Evolutionary conservation across 768 basidiomycete species (phyloP).

Genomic region (button mushroom (Agaricus bisporus)): DNA sequence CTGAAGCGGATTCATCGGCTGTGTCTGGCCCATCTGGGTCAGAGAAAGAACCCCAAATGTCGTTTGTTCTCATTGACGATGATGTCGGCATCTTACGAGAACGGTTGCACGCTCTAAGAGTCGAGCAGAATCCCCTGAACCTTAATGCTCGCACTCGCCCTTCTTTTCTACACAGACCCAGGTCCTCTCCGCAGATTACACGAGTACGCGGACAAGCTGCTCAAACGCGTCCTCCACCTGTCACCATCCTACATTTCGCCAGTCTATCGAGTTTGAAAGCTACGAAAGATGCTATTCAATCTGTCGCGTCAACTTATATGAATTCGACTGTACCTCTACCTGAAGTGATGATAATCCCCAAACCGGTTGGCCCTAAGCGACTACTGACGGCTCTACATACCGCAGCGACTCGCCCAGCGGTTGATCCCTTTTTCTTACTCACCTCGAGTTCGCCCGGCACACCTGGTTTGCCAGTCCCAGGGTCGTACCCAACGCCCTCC

Average conservation of each 20-base stretch:
- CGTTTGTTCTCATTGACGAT: slow-evolving; percentile 91
- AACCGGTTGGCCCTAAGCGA: slow-evolving; percentile 92
- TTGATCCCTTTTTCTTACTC: slow-evolving; percentile 92
- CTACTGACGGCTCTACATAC: slow-evolving; percentile 91
- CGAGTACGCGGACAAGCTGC: slow-evolving; percentile 40
- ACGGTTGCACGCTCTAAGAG: slow-evolving; percentile 61
- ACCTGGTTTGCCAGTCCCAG: slow-evolving; percentile 48
- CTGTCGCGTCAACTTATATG: slow-evolving; percentile 44
- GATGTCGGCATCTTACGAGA: slow-evolving; percentile 76
- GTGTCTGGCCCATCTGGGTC: slow-evolving; percentile 16
- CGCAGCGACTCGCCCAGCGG: slow-evolving; percentile 75
- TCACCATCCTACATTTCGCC: slow-evolving; percentile 85
- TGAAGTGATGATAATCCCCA: slow-evolving; percentile 95
- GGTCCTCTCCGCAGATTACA: slow-evolving; percentile 77
- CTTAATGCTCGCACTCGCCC: slow-evolving; percentile 45
- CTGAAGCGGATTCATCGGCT: slow-evolving; percentile 16
- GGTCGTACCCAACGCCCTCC: slow-evolving; percentile 32
- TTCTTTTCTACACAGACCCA: slow-evolving; percentile 65
- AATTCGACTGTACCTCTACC: slow-evolving; percentile 48
- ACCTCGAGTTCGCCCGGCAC: slow-evolving; percentile 88
- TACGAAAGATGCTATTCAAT: slow-evolving; percentile 81
- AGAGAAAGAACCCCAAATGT: slow-evolving; percentile 17
- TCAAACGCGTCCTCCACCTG: slow-evolving; percentile 12
- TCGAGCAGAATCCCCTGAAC: slow-evolving; percentile 36
- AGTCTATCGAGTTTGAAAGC: slow-evolving; percentile 84